Conservation (phyloP, 1,284 basidiomycete species). For the Xerocomus cyaneibrunnescens region DNA sequence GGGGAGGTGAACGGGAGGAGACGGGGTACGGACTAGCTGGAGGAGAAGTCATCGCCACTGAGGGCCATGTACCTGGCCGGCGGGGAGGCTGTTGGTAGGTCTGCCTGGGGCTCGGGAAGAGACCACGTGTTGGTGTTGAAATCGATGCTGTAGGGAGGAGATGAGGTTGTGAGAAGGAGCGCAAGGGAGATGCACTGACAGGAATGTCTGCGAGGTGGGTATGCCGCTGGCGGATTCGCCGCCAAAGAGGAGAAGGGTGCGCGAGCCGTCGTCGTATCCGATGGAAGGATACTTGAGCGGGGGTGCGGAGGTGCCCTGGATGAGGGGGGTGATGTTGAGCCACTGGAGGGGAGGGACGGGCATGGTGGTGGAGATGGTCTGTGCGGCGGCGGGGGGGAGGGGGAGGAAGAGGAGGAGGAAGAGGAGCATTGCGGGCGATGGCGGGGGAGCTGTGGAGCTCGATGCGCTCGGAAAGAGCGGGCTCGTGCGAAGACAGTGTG, state of each 20-base stretch:
- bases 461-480: conserved; percentile 23
- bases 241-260: conserved; percentile 69
- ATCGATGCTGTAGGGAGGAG: conserved; percentile 34
- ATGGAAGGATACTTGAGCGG: conserved; percentile 71
- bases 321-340: conserved; percentile 63
- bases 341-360: conserved; percentile 62
- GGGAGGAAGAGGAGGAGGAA: conserved; percentile 5
- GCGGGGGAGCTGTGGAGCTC: conserved; percentile 1
- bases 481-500: conserved; percentile 17
- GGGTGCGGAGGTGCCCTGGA: conserved; percentile 56
- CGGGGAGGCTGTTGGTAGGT: conserved; percentile 46
- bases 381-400: conserved; percentile 7
- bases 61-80: conserved; percentile 63
- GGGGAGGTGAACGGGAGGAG: conserved; percentile 2
- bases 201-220: conserved; percentile 61
- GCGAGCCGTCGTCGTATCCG: conserved; percentile 56
- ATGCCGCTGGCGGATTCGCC: conserved; percentile 67
- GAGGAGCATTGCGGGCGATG: conserved; percentile 2
- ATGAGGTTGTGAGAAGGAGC: conserved; percentile 3
- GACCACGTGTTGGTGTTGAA: conserved; percentile 61
- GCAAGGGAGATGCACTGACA: conserved; percentile 40
- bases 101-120: conserved; percentile 49
- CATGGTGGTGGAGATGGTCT: conserved; percentile 38
- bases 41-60: conserved; percentile 65
- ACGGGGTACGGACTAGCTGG: conserved; percentile 63